A percentile compares a stretch with the other conserved stretches of the same genome.
Evolutionary conservation across 2,329 filamentous ascomycete genomes (phyloP).

Genomic region (Escovopsis sp.): DNA sequence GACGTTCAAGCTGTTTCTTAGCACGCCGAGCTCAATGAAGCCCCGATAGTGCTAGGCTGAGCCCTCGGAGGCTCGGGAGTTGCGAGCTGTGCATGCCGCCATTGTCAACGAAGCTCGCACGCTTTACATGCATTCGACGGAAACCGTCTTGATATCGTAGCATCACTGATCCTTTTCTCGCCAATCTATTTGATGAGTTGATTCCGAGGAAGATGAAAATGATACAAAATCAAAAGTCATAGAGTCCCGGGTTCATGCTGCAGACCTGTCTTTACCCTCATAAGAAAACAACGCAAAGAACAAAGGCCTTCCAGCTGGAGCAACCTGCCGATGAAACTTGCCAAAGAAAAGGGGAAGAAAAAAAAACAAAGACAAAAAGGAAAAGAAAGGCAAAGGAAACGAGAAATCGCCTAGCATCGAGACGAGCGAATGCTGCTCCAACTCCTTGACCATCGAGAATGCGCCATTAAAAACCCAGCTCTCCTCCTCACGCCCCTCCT

Average conservation of each 20-base stretch:
- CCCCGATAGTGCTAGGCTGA: no score
- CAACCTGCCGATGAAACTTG: background rate
- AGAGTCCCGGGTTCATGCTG: background rate
- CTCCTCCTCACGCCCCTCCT: background rate
- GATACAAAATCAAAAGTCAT: background rate
- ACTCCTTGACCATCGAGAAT: background rate
- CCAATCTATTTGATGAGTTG: no score
- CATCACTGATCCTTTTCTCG: background rate
- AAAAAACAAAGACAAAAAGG: no score
- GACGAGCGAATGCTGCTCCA: no score
- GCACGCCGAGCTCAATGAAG: no score
- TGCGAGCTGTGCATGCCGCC: no score
- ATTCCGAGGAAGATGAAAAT: background rate
- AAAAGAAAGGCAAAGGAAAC: no score
- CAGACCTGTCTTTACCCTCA: background rate
- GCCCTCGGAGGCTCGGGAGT: no score
- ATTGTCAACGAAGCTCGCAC: no score
- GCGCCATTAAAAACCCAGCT: conserved; percentile 2
- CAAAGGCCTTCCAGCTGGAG: background rate
- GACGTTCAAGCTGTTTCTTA: no score
- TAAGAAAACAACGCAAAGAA: background rate
- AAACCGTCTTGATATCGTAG: background rate
- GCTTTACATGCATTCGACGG: background rate
- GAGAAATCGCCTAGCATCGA: no score
- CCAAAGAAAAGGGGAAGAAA: background rate